Conservation (phyloP, 768 basidiomycete species). For the Rhodocollybia butyracea region DNA sequence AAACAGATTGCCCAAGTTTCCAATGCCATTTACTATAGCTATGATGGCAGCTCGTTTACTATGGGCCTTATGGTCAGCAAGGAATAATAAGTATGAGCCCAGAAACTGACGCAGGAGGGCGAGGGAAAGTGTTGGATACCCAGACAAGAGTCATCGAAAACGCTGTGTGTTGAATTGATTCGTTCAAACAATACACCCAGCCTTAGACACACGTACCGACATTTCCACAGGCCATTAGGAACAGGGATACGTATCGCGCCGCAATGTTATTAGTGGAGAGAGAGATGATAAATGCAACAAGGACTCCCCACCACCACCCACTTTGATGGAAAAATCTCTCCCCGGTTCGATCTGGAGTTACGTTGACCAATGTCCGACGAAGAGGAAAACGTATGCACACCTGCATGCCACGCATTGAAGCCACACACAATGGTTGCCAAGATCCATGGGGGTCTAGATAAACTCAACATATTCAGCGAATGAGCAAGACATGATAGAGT, state of each 20-base stretch:
- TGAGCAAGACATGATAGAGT: background rate
- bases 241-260: conserved; percentile 42
- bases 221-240: conserved; percentile 45
- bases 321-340: conserved; percentile 45
- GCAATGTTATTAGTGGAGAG: conserved; percentile 35
- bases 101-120: conserved; percentile 49
- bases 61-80: background rate
- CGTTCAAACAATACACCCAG: too few species aligned
- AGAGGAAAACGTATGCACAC: too few species aligned
- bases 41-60: conserved; percentile 55
- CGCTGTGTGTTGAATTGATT: too few species aligned
- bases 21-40: conserved; percentile 57
- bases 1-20: conserved; percentile 58
- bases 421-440: conserved; percentile 3
- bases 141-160: conserved; percentile 51
- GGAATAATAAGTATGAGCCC: background rate
- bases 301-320: conserved; percentile 38
- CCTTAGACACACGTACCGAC: too few species aligned
- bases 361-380: background rate
- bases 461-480: background rate
- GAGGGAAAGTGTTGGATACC: conserved; percentile 58
- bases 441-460: conserved; percentile 10
- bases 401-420: conserved; percentile 10
- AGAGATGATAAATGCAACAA: conserved; percentile 43
- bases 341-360: conserved; percentile 34